Evolutionary conservation across 208 protist genomes (phyloP), one percentile per base, ranked within the genome.

Genomic region (Herpetomonas tarakana): DNA sequence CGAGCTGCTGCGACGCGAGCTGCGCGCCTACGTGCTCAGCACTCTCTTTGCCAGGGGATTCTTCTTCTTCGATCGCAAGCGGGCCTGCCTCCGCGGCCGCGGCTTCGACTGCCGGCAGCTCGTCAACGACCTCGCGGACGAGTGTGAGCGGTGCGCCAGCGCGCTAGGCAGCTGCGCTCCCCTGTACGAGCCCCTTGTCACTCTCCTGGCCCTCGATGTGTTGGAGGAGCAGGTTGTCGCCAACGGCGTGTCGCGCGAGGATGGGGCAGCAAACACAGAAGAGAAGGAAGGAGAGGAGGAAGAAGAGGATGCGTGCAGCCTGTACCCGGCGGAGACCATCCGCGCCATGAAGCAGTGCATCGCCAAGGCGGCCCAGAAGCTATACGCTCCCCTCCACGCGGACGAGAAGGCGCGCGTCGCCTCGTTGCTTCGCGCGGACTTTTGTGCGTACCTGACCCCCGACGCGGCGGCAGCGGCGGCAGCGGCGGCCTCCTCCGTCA

Each of bases 1-100:
- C 26, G 81, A 88, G 47, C 60, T 84, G 16, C 55, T 84, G 19
- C 65, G 81, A 19, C 73, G 77, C 25, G 67, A 82, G 53, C 52
- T 88, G 46, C 45, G 51, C 41, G 19, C 46, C 16, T 68, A 62
- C 56, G 55, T 64, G 22, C 19, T 68, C 38, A 18, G n/a, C 22
- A 51, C 61, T 45, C 30, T 77, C 19, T 22, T 52, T 3, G 12
- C 53, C 31, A 24, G 35, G n/a, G 22, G 53, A 3, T 62, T 27
- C 52, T 35, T 75, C 21, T 21, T 27, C 9, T 26, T 26, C n/a
- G 21, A 26, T 12, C 21, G n/a, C 21, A 52, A 21, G 46, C 46
- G 24, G 11, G 24, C 7, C 46, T 14, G 12, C 24, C 21, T 52
- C 46, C n/a, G 46, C n/a, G 46, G 46, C 46, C 46, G 21, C 6